Base-by-base conservation (phyloP, 2,329 filamentous ascomycete species). In the Paracorniculantispora psalliotae region DNA sequence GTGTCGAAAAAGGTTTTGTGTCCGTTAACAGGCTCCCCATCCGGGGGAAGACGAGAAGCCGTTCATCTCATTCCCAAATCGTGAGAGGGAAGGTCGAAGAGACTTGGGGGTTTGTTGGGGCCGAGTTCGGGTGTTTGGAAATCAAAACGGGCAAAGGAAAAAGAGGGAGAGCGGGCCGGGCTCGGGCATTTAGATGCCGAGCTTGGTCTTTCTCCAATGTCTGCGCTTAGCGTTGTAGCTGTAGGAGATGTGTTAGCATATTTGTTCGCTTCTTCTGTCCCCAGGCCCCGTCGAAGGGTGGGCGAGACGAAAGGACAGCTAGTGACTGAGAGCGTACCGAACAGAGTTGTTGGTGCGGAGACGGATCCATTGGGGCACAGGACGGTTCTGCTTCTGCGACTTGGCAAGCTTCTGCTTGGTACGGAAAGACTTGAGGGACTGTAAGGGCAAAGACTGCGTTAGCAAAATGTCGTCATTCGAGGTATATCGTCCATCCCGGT, bases 391-490 rank as follows among this genome's bases (percentile, higher is more conserved):
- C 88, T 96, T 97, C 87, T 97, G 93, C 78, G 94, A 94, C 87
- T 93, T 97, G 78, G 94, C 94, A 84, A 99, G 92, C 94, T 99
- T 99, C 82, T 96, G 90, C 92, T 99, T 99, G 82, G 92, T 97
- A 80, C 92, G 90, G 92, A 99, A 99, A 78, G 92, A 91, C 89
- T 99, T 99, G 85, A 99, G 92, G 89, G 89, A 93, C 93, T 97
- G 79, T 76, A 57, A 44, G 63, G 37, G 63, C 37, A 57, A n/a
- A n/a, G 44, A 52, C 41, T 54, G 58, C 23, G 62, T 72, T 65
- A 72, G 70, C 63, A 46, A 57, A 46, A 26, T 21, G 25, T 39
- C n/a, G 25, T 57, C 15, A 41, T n/a, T 57, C 33, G 17, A 12
- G 23, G 12, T n/a, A n/a, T n/a, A n/a, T n/a, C n/a, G 28, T 46